These are phyloP conservation scores for Mycosphaerella sp. DNA, from an alignment of 2,329 filamentous ascomycete species.

Conservation along the genomic window DNA sequence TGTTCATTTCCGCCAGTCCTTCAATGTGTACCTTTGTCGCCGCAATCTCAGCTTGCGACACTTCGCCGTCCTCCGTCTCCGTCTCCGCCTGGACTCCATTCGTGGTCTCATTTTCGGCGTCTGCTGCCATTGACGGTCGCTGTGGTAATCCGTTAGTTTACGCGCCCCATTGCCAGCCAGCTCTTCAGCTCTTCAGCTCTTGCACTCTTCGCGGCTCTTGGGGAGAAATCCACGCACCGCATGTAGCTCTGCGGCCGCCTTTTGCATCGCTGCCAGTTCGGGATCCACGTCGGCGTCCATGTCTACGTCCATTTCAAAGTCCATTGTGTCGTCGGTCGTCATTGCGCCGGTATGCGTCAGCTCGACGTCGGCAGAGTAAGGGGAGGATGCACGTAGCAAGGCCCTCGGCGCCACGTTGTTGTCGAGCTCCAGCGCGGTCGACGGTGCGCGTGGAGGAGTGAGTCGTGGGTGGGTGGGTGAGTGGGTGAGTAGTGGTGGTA, in stretches of 20 bases:
- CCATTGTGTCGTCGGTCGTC: constrained; percentile 12
- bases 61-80: constrained; percentile 31
- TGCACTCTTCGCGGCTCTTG: constrained; percentile 2
- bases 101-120: constrained; percentile 24
- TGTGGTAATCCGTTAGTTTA: constrained; percentile 18
- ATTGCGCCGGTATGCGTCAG: not conserved
- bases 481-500: too few species aligned
- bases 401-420: not conserved
- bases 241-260: constrained; percentile 26
- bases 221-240: constrained; percentile 17
- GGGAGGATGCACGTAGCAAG: not conserved
- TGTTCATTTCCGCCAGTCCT: constrained; percentile 75
- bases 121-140: constrained; percentile 17
- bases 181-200: not conserved
- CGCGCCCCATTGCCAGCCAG: too few species aligned
- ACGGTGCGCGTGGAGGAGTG: too few species aligned
- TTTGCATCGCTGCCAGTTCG: constrained; percentile 31
- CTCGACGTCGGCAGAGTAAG: constrained; percentile 8
- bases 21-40: constrained; percentile 72
- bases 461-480: too few species aligned
- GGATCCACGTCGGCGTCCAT: constrained; percentile 32
- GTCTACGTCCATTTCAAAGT: constrained; percentile 16
- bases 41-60: constrained; percentile 29
- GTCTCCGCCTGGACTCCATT: constrained; percentile 25
- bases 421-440: not conserved